Evolutionary conservation across 2,329 filamentous ascomycete genomes (phyloP), one percentile per base, ranked within the genome.

Genomic region (Aureobasidium sp.): DNA sequence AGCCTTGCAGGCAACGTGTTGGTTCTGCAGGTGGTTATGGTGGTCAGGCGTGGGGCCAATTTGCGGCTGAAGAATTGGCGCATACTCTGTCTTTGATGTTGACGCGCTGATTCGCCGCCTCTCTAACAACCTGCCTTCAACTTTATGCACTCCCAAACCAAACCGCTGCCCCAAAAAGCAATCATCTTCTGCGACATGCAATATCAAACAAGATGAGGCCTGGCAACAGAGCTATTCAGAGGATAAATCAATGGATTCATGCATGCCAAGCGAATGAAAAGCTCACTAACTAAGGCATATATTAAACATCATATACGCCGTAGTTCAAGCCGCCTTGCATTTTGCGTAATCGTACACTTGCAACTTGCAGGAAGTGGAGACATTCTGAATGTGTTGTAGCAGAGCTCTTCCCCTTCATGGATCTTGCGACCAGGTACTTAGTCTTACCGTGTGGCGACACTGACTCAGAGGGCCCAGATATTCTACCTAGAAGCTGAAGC

Each of bases 41-140:
- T 50, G 56, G 34, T 59, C 56, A 48, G 53, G 53, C 41, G 52
- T 57, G 41, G 53, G 53, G 53, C 53, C 36, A 20, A 37, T 26
- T 37, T 48, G 55, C 55, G 55, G 55, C 55, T 59, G 55, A 47
- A n/a, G 32, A 48, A 20, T 57, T 57, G 53, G 53, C 53, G 53
- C n/a, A 27, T 46, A 34, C 37, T 43, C n/a, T 46, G 39, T 46
- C 53, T 27, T 55, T 13, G n/a, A 20, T 3, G 37, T 27, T 4
- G 6, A 48, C n/a, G 46, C 46, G 46, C 46, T 32, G 46, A 48
- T n/a, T 48, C 46, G 46, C 26, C 26, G 46, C 46, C 26, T 48
- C 44, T 47, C 27, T 15, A 48, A 29, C 26, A 48, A n/a, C 26
- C 20, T 27, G 26, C 17, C 46, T 48, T 32, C 26, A 24, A 8